Evolutionary conservation across 768 basidiomycete species (phyloP).

Genomic region (Termitomyces sp.): DNA sequence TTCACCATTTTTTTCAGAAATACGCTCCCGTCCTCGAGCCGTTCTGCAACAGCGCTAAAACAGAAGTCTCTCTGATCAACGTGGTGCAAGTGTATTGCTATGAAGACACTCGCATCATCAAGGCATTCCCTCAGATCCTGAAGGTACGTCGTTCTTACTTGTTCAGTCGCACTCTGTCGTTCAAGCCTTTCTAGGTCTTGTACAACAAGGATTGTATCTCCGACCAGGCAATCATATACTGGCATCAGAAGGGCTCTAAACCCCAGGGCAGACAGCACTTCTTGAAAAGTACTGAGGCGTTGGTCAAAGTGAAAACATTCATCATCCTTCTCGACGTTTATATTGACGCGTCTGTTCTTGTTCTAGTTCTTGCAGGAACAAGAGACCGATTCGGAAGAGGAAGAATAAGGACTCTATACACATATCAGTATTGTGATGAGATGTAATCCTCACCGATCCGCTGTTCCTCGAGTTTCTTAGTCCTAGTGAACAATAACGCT

Average conservation of each 20-base stretch:
- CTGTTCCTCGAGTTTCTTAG: not conserved
- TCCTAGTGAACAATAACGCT: not conserved
- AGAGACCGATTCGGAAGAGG: conserved; percentile 74
- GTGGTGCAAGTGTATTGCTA: conserved; percentile 95
- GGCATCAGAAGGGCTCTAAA: conserved; percentile 96
- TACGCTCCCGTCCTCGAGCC: conserved; percentile 83
- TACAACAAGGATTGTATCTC: conserved; percentile 96
- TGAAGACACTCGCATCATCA: conserved; percentile 93
- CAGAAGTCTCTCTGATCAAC: conserved; percentile 93
- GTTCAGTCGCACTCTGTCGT: conserved; percentile 1
- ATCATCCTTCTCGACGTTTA: not conserved
- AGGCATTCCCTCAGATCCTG: conserved; percentile 91
- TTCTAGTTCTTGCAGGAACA: conserved; percentile 86
- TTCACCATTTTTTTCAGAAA: conserved; percentile 50
- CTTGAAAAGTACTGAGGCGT: conserved; percentile 79
- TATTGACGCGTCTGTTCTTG: not conserved
- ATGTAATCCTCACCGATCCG: not conserved
- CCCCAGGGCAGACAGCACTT: conserved; percentile 95
- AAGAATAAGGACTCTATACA: conserved; percentile 26
- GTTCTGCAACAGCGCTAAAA: conserved; percentile 86
- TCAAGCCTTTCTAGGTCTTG: conserved; percentile 58
- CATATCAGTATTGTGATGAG: not conserved
- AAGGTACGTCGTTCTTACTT: conserved; percentile 50
- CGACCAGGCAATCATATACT: conserved; percentile 96
- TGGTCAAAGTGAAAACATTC: conserved; percentile 72